Conservation (phyloP, 1,139 yeast genomes). For the Waltiozyma sp. region DNA sequence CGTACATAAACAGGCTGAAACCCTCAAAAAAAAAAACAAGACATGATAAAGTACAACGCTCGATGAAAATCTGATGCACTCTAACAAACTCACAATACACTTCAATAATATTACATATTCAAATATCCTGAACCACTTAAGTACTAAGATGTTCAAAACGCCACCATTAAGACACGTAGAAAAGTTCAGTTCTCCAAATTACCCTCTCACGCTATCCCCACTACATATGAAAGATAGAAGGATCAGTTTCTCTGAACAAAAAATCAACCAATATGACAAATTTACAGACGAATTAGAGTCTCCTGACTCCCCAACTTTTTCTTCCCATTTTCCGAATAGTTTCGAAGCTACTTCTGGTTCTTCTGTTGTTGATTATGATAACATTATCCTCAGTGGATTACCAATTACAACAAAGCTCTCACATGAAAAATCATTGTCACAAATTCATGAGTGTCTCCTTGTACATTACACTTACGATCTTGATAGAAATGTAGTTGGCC, state of each 20-base stretch:
- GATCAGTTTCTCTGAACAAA: background rate
- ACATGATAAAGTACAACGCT: too few relatives aligned
- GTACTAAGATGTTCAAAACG: background rate
- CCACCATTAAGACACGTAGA: background rate
- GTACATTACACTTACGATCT: background rate
- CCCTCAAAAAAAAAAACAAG: too few relatives aligned
- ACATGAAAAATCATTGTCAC: background rate
- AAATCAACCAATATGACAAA: background rate
- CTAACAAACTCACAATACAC: too few relatives aligned
- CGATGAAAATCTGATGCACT: too few relatives aligned
- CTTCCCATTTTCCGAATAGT: background rate
- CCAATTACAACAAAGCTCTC: background rate
- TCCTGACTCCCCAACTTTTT: background rate
- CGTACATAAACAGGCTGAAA: too few relatives aligned
- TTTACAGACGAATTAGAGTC: background rate
- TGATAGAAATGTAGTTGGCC: conserved; percentile 13
- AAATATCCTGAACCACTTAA: too few relatives aligned
- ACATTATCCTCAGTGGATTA: background rate
- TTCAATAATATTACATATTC: background rate
- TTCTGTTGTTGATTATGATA: background rate
- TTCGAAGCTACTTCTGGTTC: background rate
- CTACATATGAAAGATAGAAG: background rate
- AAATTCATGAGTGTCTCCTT: background rate
- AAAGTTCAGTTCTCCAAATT: background rate
- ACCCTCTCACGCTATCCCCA: background rate